Base-by-base conservation (phyloP, 129 eudicot genomes). In the Kitagawia praeruptora region DNA sequence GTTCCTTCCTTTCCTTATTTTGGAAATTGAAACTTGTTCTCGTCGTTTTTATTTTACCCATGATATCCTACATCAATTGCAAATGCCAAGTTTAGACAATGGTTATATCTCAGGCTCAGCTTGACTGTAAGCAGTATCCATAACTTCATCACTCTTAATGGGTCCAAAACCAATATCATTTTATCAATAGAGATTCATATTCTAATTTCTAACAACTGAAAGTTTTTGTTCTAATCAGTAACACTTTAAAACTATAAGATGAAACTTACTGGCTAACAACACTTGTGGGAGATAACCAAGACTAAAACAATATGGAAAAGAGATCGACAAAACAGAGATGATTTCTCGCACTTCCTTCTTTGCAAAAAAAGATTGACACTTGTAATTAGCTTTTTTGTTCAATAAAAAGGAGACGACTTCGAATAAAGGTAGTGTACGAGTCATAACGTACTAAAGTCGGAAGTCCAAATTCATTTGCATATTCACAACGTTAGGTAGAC, bases 1-100 rank as follows among this genome's bases (percentile, higher is more conserved):
- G 84, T 44, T 74, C 79, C 69, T 75, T 84, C 41, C 69, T 82
- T 75, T 86, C 85, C 61, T 77, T 78, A 45, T 81, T 78, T 81
- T 76, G 88, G 77, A 76, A 78, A 81, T 78, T 75, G 18, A 78
- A 78, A 77, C 83, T 81, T 42, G 83, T 70, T 37, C 77, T 67
- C 64, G 77, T 80, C 46, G 82, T 78, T 74, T 92, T 80, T 49
- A 61, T 85, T 39, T 84, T 89, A 37, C 87, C 79, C 89, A 85
- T 85, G 40, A 80, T 72, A 53, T 46, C 82, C 85, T 78, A 72
- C 63, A 82, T 82, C 81, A 71, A 71, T 77, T 72, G 76, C 80
- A 81, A 83, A 78, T 77, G 76, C 78, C 18, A 64, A 53, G 21
- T 25, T 19, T 7, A 78, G 8, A 3, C 11, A 74, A 41, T 23